These are phyloP conservation scores for Funneliformis mosseae DNA, from an alignment of 192 early-diverging fungal genomes.

Conservation along the genomic window DNA sequence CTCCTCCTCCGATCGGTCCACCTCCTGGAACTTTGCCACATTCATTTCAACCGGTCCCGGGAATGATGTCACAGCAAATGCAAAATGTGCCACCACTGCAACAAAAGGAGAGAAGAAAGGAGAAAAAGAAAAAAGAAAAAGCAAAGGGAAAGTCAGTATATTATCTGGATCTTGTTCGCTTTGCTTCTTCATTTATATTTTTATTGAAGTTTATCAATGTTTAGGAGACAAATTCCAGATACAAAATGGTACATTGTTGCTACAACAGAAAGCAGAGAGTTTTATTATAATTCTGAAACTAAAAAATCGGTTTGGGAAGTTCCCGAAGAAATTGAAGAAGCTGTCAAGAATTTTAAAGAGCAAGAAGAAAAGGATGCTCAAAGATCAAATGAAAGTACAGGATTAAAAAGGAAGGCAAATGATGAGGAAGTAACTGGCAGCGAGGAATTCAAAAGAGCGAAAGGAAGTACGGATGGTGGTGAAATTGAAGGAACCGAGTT, in stretches of 20 bases:
- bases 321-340: constrained; percentile 38
- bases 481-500: constrained; percentile 41
- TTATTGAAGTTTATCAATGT: background rate
- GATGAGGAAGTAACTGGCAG: constrained; percentile 19
- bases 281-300: constrained; percentile 74
- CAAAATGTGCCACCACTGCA: constrained; percentile 3
- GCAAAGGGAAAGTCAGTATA: constrained; percentile 42
- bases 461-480: constrained; percentile 2
- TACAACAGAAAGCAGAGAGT: constrained; percentile 71
- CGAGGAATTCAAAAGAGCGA: constrained; percentile 38
- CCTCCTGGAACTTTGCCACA: constrained; percentile 38
- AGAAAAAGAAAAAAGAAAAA: constrained; percentile 50
- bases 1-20: constrained; percentile 31
- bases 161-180: background rate
- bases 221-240: constrained; percentile 60
- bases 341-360: constrained; percentile 44
- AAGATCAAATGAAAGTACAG: constrained; percentile 15
- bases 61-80: constrained; percentile 27
- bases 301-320: constrained; percentile 69
- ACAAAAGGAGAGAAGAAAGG: constrained; percentile 37
- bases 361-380: constrained; percentile 36
- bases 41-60: constrained; percentile 34
- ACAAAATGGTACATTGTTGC: constrained; percentile 74
- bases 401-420: constrained; percentile 34
- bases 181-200: background rate